Conservation (phyloP, 2,329 filamentous ascomycete species). For the Aspergillus sergii region DNA sequence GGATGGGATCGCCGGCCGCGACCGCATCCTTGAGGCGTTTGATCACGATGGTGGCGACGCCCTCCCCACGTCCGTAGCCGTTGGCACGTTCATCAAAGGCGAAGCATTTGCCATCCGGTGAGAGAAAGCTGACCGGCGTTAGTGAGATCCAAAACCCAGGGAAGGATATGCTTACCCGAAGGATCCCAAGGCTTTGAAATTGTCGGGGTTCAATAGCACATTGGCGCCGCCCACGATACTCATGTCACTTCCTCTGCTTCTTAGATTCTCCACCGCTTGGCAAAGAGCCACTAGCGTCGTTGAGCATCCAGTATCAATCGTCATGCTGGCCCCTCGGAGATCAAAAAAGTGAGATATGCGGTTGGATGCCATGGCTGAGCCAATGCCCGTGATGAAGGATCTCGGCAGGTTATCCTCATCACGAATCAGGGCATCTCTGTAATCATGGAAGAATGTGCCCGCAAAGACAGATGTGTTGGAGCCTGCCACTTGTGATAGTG, state of each 20-base stretch:
- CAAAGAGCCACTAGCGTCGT: constrained; percentile 27
- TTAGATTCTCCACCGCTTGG: constrained; percentile 25
- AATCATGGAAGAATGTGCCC: constrained; percentile 25
- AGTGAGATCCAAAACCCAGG: too few relatives aligned
- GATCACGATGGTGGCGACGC: constrained; percentile 4
- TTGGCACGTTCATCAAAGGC: not conserved
- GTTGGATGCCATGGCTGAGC: constrained; percentile 26
- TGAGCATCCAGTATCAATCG: constrained; percentile 33
- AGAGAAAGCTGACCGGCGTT: too few relatives aligned
- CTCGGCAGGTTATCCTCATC: constrained; percentile 26
- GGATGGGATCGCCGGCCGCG: too few relatives aligned
- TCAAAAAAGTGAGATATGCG: constrained; percentile 34
- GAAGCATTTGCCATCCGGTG: not conserved
- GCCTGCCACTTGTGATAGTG: constrained; percentile 18
- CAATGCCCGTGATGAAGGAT: constrained; percentile 17
- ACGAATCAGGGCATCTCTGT: constrained; percentile 16
- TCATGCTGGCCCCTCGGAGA: constrained; percentile 28
- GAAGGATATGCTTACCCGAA: not conserved
- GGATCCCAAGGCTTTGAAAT: not conserved
- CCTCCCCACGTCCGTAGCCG: constrained; percentile 10
- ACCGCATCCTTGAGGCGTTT: not conserved
- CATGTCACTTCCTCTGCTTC: constrained; percentile 11
- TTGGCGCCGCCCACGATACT: constrained; percentile 18
- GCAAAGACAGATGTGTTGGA: constrained; percentile 25
- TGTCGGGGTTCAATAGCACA: constrained; percentile 8